Evolutionary conservation across 192 early-diverging fungal species (phyloP).

Genomic region (Bifiguratus adelaidae): DNA sequence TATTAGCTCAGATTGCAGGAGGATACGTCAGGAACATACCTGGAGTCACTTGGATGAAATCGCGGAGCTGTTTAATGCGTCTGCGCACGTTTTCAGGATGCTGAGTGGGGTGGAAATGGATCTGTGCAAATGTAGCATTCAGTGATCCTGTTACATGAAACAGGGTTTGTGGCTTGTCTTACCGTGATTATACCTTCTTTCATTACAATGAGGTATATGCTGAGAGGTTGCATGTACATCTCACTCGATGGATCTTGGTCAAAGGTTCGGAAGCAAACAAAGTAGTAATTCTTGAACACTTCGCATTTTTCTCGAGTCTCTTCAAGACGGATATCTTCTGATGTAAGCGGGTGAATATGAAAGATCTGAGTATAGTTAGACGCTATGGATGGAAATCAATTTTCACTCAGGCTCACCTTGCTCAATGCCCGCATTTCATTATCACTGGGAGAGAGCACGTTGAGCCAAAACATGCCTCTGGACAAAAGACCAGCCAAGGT

Average conservation of each 20-base stretch:
- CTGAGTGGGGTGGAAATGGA: conserved; percentile 66
- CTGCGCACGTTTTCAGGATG: conserved; percentile 80
- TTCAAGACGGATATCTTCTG: conserved; percentile 83
- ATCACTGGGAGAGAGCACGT: conserved; percentile 48
- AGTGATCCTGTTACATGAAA: not conserved
- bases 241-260: conserved; percentile 51
- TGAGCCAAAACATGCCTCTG: conserved; percentile 35
- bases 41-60: conserved; percentile 78
- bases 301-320: conserved; percentile 95
- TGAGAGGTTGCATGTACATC: conserved; percentile 52
- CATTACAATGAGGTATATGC: conserved; percentile 56
- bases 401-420: conserved; percentile 20
- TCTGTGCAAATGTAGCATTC: conserved; percentile 28
- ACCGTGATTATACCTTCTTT: conserved; percentile 59
- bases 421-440: conserved; percentile 48
- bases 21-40: conserved; percentile 21
- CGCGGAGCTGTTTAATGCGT: conserved; percentile 75
- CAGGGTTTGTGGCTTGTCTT: conserved; percentile 1
- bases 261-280: conserved; percentile 80
- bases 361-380: conserved; percentile 33
- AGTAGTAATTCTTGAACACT: conserved; percentile 78
- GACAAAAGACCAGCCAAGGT: not conserved
- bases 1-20: not conserved
- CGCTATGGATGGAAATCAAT: conserved; percentile 3
- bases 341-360: conserved; percentile 64